phyloP scores from a whole-genome alignment of 2,329 filamentous ascomycete genomes.

The Zalaria sp. region DNA sequence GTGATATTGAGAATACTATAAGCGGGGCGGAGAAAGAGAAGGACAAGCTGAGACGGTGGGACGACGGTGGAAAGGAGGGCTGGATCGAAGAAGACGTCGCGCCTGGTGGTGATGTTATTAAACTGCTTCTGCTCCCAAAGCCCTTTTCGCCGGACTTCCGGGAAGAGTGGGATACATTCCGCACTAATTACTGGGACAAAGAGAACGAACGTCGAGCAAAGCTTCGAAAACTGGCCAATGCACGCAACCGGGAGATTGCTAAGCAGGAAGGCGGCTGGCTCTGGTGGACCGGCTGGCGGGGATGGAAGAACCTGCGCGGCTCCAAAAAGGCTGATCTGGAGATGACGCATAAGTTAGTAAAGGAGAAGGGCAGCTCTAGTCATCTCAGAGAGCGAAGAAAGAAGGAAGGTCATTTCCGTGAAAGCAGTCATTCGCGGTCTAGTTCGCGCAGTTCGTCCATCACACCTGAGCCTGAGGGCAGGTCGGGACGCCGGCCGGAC shows the following conservation, averaged over 20 bases:
- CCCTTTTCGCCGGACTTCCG: constrained; percentile 89
- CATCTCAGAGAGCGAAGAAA: constrained; percentile 20
- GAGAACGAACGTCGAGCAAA: constrained; percentile 80
- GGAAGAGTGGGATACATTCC: constrained; percentile 93
- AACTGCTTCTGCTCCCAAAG: constrained; percentile 80
- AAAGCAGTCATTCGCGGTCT: constrained; percentile 8
- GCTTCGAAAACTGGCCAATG: constrained; percentile 55
- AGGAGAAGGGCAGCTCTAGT: constrained; percentile 4
- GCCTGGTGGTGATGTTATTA: constrained; percentile 80
- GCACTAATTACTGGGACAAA: constrained; percentile 89
- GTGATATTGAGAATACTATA: constrained; percentile 24
- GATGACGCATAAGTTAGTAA: constrained; percentile 1
- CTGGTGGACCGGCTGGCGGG: constrained; percentile 73
- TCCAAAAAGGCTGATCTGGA: constrained; percentile 1
- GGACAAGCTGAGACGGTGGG: constrained; percentile 6
- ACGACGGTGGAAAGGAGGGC: constrained; percentile 31
- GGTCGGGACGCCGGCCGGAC: neutral
- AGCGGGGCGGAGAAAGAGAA: constrained; percentile 41
- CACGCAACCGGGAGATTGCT: constrained; percentile 54
- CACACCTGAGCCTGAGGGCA: constrained; percentile 15
- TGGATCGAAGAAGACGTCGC: constrained; percentile 77
- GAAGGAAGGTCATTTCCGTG: constrained; percentile 4
- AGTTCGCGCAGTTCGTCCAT: constrained; percentile 16
- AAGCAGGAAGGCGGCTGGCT: constrained; percentile 59
- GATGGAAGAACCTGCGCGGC: constrained; percentile 24